A percentile compares a stretch with the other conserved stretches of the same genome.
These are phyloP conservation scores for Kentomonas sorsogonicus DNA, from an alignment of 208 protist genomes.

Conservation along the genomic window DNA sequence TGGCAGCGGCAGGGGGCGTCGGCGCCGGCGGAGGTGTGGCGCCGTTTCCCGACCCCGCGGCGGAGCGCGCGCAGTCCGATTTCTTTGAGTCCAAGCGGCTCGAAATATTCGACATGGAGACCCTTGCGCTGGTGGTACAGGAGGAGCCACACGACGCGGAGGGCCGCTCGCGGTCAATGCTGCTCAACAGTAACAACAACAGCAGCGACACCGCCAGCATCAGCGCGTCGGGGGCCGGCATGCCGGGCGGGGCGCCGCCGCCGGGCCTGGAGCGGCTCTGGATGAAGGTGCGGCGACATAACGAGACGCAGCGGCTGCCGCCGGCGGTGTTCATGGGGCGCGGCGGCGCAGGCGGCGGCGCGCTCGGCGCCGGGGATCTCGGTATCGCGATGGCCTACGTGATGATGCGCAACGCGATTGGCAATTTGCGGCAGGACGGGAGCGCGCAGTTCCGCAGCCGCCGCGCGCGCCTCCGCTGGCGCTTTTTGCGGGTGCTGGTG, in stretches of 20 bases:
- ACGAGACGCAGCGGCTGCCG: constrained; percentile 42
- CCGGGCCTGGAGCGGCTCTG: constrained; percentile 37
- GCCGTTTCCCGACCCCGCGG: no score
- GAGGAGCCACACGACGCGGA: neutral
- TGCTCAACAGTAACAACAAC: no score
- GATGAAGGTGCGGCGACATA: constrained; percentile 40
- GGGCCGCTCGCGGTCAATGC: no score
- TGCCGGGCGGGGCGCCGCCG: constrained; percentile 1
- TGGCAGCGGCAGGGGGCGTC: no score
- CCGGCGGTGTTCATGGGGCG: constrained; percentile 30
- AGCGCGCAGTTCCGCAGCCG: constrained; percentile 19
- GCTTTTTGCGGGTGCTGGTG: constrained; percentile 72
- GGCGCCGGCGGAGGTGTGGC: no score
- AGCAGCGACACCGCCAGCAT: no score
- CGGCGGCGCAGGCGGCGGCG: neutral
- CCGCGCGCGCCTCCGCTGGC: constrained; percentile 65
- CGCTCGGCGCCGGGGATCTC: constrained; percentile 22
- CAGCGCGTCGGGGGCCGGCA: neutral
- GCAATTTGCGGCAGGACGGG: constrained; percentile 24
- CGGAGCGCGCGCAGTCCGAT: no score
- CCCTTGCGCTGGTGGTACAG: neutral
- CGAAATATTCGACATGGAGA: constrained; percentile 30
- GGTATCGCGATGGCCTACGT: constrained; percentile 43
- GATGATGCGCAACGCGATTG: constrained; percentile 45
- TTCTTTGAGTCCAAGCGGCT: constrained; percentile 53